Evolutionary conservation across 2,329 filamentous ascomycete species (phyloP).

Genomic region (Cytospora leucostoma): DNA sequence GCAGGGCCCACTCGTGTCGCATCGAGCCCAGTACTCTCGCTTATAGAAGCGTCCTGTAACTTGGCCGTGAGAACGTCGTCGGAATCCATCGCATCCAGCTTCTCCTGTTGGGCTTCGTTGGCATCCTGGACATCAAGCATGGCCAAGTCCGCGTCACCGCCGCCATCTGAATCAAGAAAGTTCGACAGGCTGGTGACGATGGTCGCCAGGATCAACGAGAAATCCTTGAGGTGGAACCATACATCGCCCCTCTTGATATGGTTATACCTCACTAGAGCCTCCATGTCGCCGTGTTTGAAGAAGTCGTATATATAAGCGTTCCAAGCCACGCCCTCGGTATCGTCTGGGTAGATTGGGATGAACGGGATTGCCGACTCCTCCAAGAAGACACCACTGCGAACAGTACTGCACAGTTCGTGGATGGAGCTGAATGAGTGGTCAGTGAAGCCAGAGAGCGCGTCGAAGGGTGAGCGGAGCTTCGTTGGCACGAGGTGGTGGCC

Average conservation of each 20-base stretch:
- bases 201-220: slow-evolving; percentile 62
- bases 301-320: slow-evolving; percentile 77
- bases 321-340: slow-evolving; percentile 49
- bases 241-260: slow-evolving; percentile 65
- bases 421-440: slow-evolving; percentile 64
- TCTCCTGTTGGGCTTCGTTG: slow-evolving; percentile 35
- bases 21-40: slow-evolving; percentile 9
- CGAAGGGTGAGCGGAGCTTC: slow-evolving; percentile 65
- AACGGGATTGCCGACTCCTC: slow-evolving; percentile 74
- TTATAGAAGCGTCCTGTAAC: slow-evolving; percentile 32
- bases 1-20: background rate
- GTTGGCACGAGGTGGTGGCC: slow-evolving; percentile 40
- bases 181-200: slow-evolving; percentile 67
- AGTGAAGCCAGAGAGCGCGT: slow-evolving; percentile 67
- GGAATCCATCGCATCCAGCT: slow-evolving; percentile 52
- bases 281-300: slow-evolving; percentile 69
- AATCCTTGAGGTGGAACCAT: slow-evolving; percentile 70
- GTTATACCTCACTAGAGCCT: slow-evolving; percentile 64
- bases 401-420: slow-evolving; percentile 65
- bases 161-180: slow-evolving; percentile 52
- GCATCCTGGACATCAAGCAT: slow-evolving; percentile 49
- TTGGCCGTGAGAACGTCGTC: slow-evolving; percentile 38
- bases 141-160: slow-evolving; percentile 43
- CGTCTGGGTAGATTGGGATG: slow-evolving; percentile 61
- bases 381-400: slow-evolving; percentile 70